Conservation (phyloP, 2,329 filamentous ascomycete genomes). For the Trichoderma pleuroti region DNA sequence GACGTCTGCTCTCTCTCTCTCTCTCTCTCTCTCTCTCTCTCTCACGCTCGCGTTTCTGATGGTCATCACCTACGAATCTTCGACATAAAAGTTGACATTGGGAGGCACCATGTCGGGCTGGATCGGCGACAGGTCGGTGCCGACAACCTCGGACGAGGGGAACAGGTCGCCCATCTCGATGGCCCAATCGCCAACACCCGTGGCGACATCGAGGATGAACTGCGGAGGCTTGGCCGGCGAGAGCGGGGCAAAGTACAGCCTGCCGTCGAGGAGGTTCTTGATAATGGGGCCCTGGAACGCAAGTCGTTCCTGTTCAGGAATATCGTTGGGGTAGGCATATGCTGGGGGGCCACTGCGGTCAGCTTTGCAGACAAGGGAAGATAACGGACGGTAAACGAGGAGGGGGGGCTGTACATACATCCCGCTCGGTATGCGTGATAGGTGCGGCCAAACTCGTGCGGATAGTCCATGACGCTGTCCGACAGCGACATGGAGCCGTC, state of each 20-base stretch:
- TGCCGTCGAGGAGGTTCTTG: conserved; percentile 28
- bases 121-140: conserved; percentile 36
- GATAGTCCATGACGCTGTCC: conserved; percentile 40
- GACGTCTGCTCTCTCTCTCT: neutral
- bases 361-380: neutral
- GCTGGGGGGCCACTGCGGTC: neutral
- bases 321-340: conserved; percentile 27
- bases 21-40: too few species aligned
- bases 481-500: conserved; percentile 31
- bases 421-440: conserved; percentile 19
- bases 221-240: conserved; percentile 20
- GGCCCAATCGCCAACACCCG: conserved; percentile 43
- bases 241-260: conserved; percentile 32
- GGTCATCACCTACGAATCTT: conserved; percentile 41
- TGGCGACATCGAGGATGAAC: conserved; percentile 38
- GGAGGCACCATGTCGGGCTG: conserved; percentile 45
- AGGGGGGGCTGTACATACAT: neutral
- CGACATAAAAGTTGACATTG: conserved; percentile 53
- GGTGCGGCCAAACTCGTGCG: conserved; percentile 35
- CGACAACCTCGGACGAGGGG: conserved; percentile 30
- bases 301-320: conserved; percentile 30
- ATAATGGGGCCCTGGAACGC: conserved; percentile 32
- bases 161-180: conserved; percentile 38
- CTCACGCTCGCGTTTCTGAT: too few species aligned
- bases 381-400: neutral